Percentiles rank a stretch among this genome's conserved stretches.
phyloP scores from a whole-genome alignment of 1,284 basidiomycete species.

The Apiotrichum mycotoxinovorans region DNA sequence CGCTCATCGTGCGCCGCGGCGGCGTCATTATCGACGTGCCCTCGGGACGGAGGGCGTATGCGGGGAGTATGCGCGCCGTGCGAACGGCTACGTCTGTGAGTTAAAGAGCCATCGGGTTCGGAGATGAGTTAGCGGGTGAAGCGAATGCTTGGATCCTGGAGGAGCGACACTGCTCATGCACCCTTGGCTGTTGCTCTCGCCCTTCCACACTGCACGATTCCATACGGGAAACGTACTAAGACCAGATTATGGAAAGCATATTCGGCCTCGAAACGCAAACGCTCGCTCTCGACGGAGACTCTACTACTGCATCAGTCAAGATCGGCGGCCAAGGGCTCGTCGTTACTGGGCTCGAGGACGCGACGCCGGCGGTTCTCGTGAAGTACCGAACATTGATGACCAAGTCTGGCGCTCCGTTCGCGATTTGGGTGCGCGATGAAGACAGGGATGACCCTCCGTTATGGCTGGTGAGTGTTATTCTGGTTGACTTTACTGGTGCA shows the following conservation, averaged over 20 bases:
- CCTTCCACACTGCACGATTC: no score
- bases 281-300: constrained; percentile 14
- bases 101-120: background rate
- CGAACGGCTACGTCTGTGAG: constrained; percentile 4
- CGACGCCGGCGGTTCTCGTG: constrained; percentile 26
- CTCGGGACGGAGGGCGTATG: background rate
- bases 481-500: no score
- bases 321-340: constrained; percentile 24
- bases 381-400: constrained; percentile 20
- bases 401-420: constrained; percentile 13
- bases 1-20: constrained; percentile 32
- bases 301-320: constrained; percentile 1
- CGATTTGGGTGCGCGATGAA: constrained; percentile 41
- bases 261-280: constrained; percentile 27
- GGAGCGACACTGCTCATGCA: no score
- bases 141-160: background rate
- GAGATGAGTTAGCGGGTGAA: no score
- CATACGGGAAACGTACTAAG: no score
- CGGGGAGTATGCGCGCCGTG: background rate
- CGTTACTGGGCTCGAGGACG: constrained; percentile 34
- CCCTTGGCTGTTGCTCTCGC: no score
- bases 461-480: constrained; percentile 36
- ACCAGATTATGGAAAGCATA: constrained; percentile 26
- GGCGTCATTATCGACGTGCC: constrained; percentile 36
- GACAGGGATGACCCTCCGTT: constrained; percentile 21